Evolutionary conservation across 441 rosid genomes (phyloP).

Genomic region (Pelargonium citronellum): DNA sequence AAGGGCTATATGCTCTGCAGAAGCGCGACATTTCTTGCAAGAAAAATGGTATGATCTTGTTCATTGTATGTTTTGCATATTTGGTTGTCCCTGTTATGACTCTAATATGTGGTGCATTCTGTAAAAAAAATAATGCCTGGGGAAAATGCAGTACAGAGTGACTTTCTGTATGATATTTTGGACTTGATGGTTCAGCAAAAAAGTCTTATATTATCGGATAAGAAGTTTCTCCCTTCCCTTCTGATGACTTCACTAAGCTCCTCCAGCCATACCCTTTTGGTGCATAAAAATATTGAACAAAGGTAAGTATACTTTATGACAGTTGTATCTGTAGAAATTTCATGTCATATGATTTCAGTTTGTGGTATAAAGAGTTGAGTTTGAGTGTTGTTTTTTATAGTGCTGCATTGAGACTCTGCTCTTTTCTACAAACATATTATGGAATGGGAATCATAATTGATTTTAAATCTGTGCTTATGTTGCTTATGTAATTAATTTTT

Average conservation of each 20-base stretch:
- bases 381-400: background rate
- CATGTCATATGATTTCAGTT: background rate
- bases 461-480: background rate
- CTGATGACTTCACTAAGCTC: constrained; percentile 73
- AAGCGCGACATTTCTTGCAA: constrained; percentile 54
- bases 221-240: constrained; percentile 66
- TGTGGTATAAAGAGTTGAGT: background rate
- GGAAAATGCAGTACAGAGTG: constrained; percentile 56
- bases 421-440: background rate
- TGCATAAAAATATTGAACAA: constrained; percentile 60
- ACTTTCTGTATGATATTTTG: constrained; percentile 64
- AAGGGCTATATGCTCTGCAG: constrained; percentile 51
- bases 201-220: constrained; percentile 72
- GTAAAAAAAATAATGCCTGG: constrained; percentile 45
- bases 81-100: constrained; percentile 7
- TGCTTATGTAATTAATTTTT: background rate
- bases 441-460: background rate
- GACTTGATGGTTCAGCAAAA: constrained; percentile 75
- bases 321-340: background rate
- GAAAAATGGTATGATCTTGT: constrained; percentile 65
- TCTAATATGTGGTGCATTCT: constrained; percentile 4
- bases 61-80: constrained; percentile 11
- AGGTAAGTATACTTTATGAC: constrained; percentile 38
- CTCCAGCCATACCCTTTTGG: constrained; percentile 47
- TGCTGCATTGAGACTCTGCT: background rate